Evolutionary conservation across 257 asterid genomes (phyloP).

Genomic region (Fraxinus americana): DNA sequence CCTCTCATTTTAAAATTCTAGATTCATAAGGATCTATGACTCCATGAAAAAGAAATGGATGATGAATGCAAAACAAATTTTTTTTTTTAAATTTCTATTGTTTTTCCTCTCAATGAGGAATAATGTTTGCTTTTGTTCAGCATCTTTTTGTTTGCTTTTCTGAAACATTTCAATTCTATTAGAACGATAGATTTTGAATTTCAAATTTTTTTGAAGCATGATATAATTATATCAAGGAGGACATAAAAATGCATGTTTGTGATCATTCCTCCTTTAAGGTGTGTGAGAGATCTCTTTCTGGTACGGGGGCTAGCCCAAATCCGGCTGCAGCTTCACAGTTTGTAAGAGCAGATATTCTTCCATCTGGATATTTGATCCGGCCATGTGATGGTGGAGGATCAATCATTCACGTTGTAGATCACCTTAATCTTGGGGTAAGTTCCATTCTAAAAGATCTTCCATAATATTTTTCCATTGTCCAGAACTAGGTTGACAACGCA

Average conservation of each 20-base stretch:
- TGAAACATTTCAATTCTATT: slow-evolving; percentile 1
- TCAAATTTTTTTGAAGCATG: background rate
- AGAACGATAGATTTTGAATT: background rate
- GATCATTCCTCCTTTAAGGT: slow-evolving; percentile 47
- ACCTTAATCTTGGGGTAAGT: slow-evolving; percentile 77
- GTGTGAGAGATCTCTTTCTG: slow-evolving; percentile 93
- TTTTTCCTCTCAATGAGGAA: background rate
- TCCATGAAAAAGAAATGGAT: background rate
- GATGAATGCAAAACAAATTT: background rate
- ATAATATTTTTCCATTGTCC: background rate
- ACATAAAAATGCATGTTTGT: slow-evolving; percentile 7
- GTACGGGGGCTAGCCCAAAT: slow-evolving; percentile 85
- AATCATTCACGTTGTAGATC: slow-evolving; percentile 92
- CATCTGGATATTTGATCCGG: slow-evolving; percentile 85
- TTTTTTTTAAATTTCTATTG: background rate
- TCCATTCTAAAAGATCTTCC: background rate
- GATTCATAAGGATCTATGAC: background rate
- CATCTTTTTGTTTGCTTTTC: background rate
- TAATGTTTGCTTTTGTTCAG: background rate
- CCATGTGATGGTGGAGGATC: slow-evolving; percentile 99
- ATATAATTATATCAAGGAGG: background rate
- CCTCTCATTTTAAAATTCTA: background rate
- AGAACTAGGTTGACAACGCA: slow-evolving; percentile 1
- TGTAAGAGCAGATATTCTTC: slow-evolving; percentile 89
- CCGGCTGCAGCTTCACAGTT: slow-evolving; percentile 75